These are phyloP conservation scores for Termitomyces bulborhizus DNA, from an alignment of 768 basidiomycete genomes.

Conservation along the genomic window DNA sequence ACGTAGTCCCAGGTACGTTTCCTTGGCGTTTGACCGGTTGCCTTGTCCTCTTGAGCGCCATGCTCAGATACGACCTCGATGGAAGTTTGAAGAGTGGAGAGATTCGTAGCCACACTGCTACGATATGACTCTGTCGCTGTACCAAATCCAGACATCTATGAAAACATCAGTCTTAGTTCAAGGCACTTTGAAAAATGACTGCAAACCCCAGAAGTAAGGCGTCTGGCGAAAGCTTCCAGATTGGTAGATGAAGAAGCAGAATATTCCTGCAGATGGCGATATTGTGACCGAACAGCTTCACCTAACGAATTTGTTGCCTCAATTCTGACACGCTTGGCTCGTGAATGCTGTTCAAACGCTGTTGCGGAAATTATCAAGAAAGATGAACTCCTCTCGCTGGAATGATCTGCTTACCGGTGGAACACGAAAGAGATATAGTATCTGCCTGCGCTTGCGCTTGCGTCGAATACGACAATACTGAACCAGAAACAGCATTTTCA, in stretches of 20 bases:
- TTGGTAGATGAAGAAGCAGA: conserved; percentile 45
- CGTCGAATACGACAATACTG: conserved; percentile 43
- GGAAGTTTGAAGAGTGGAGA: conserved; percentile 45
- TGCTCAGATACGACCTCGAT: conserved; percentile 47
- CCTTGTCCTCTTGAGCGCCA: conserved; percentile 54
- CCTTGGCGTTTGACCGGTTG: conserved; percentile 72
- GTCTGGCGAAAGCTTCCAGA: conserved; percentile 15
- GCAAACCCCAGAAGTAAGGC: conserved; percentile 48
- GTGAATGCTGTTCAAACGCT: conserved; percentile 59
- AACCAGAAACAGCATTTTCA: conserved; percentile 36
- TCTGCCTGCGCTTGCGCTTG: conserved; percentile 46
- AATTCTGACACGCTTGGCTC: conserved; percentile 62
- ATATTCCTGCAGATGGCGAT: conserved; percentile 43
- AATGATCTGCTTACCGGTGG: conserved; percentile 30
- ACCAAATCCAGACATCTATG: conserved; percentile 36
- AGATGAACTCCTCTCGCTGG: neutral
- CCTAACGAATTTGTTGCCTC: conserved; percentile 49
- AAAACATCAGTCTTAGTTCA: conserved; percentile 1
- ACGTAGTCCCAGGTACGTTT: conserved; percentile 68
- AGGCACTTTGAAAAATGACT: neutral
- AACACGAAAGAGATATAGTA: conserved; percentile 34
- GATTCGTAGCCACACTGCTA: conserved; percentile 31
- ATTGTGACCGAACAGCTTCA: conserved; percentile 45
- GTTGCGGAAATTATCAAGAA: neutral
- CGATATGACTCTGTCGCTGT: conserved; percentile 38